A percentile compares a stretch with the other conserved stretches of the same genome.
phyloP scores from a whole-genome alignment of 140 eudicot species.

The Bidens hawaiensis region DNA sequence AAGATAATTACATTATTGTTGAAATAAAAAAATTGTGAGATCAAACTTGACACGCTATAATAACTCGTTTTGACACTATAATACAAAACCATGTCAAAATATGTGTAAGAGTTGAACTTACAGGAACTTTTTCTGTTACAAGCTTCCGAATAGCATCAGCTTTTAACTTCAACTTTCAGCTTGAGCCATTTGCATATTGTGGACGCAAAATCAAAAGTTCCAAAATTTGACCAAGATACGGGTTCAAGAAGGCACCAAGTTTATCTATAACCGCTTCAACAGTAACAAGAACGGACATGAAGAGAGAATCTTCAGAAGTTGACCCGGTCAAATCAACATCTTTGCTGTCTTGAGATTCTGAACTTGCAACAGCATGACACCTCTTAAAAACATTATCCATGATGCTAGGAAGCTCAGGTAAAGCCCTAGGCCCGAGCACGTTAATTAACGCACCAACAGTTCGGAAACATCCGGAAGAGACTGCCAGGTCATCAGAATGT shows the following conservation, averaged over 20 bases:
- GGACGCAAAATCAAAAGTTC: constrained; percentile 70
- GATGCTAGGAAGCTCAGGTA: constrained; percentile 79
- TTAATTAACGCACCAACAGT: constrained; percentile 73
- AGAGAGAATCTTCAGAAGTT: constrained; percentile 41
- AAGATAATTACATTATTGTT: not conserved
- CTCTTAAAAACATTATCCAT: constrained; percentile 57
- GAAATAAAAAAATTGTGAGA: not conserved
- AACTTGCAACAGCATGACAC: constrained; percentile 29
- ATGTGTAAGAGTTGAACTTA: constrained; percentile 35
- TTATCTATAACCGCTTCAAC: constrained; percentile 75
- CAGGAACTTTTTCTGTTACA: constrained; percentile 65
- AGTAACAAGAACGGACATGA: constrained; percentile 56
- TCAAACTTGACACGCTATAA: not conserved
- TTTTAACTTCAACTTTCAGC: constrained; percentile 54
- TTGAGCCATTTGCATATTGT: constrained; percentile 32
- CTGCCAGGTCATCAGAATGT: constrained; percentile 46
- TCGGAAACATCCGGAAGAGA: constrained; percentile 67
- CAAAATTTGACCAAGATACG: constrained; percentile 62
- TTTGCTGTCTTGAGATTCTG: constrained; percentile 13
- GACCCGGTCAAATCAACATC: constrained; percentile 13
- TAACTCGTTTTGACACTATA: too few relatives aligned
- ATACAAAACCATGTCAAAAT: not conserved
- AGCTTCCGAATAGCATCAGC: constrained; percentile 70
- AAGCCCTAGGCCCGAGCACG: constrained; percentile 79
- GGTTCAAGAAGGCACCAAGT: constrained; percentile 85